These are phyloP conservation scores for Leccinellum luteum DNA, from an alignment of 768 basidiomycete genomes.

Conservation along the genomic window DNA sequence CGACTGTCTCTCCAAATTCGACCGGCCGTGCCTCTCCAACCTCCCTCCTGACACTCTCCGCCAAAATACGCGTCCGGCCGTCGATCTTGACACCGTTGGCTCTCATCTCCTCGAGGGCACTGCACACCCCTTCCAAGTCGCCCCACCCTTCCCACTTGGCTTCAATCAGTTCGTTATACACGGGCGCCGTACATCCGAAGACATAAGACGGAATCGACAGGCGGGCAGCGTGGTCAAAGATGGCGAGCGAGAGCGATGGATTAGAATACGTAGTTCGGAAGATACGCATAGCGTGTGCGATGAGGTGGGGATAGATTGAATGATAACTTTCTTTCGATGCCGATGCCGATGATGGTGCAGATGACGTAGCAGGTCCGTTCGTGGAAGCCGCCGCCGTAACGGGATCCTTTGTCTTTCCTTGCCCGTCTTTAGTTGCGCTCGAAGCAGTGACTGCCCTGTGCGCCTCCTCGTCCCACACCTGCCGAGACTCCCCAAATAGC, in stretches of 20 bases:
- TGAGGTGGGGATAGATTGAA: conserved; percentile 67
- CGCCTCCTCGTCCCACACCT: conserved; percentile 40
- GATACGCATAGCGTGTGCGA: conserved; percentile 73
- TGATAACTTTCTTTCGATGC: conserved; percentile 40
- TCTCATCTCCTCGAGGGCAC: conserved; percentile 77
- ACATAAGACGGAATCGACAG: conserved; percentile 81
- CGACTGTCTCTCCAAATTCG: conserved; percentile 27
- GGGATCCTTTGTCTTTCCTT: not conserved
- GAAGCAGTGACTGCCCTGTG: conserved; percentile 32
- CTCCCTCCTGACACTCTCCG: conserved; percentile 63
- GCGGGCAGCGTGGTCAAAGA: conserved; percentile 78
- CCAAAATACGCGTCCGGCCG: conserved; percentile 53
- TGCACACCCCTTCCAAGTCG: conserved; percentile 74
- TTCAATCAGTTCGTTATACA: conserved; percentile 84
- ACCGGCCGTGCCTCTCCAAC: conserved; percentile 53
- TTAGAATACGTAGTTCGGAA: conserved; percentile 78
- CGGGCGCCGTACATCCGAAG: conserved; percentile 82
- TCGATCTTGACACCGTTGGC: conserved; percentile 74
- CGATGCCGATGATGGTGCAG: not conserved
- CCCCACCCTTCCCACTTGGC: conserved; percentile 84
- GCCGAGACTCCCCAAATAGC: conserved; percentile 58
- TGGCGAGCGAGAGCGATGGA: conserved; percentile 75
- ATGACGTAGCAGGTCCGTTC: not conserved
- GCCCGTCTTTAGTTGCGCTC: not conserved
- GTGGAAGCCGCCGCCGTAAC: not conserved